Evolutionary conservation across 495 filamentous ascomycete species (phyloP).

Genomic region (Xanthoparmelia taractica): DNA sequence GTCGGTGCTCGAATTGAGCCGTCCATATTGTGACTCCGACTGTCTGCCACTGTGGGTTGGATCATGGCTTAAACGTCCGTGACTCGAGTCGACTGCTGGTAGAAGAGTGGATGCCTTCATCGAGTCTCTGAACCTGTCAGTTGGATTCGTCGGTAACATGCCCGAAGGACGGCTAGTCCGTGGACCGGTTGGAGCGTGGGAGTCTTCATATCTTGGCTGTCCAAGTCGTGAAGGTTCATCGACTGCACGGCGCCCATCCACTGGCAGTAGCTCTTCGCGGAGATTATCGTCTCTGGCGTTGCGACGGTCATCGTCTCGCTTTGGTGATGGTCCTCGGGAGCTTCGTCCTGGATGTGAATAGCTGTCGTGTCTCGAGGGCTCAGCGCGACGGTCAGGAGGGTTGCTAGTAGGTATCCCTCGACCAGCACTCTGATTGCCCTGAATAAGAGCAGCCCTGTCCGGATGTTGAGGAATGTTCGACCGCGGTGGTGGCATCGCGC

Average conservation of each 20-base stretch:
- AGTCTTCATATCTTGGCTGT: constrained; percentile 19
- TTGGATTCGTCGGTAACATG: constrained; percentile 8
- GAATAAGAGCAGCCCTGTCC: constrained; percentile 27
- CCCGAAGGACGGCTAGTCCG: constrained; percentile 21
- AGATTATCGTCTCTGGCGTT: constrained; percentile 14
- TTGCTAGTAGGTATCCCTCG: constrained; percentile 9
- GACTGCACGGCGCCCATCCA: constrained; percentile 15
- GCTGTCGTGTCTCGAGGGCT: constrained; percentile 15
- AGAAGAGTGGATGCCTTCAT: constrained; percentile 14
- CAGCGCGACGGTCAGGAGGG: constrained; percentile 21
- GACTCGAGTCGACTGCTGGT: constrained; percentile 21
- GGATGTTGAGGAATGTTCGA: constrained; percentile 23
- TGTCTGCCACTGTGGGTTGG: constrained; percentile 16
- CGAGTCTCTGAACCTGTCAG: constrained; percentile 24
- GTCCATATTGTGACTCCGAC: constrained; percentile 26
- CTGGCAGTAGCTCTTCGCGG: constrained; percentile 21
- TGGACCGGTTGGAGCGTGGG: constrained; percentile 24
- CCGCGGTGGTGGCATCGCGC: constrained; percentile 22
- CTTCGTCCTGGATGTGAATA: constrained; percentile 16
- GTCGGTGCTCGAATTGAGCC: constrained; percentile 24
- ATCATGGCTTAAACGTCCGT: constrained; percentile 26
- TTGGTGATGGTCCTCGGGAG: constrained; percentile 24
- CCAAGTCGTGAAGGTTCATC: constrained; percentile 16
- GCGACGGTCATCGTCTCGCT: constrained; percentile 23
- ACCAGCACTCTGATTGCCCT: constrained; percentile 21